Conservation (phyloP, 805 yeast genomes). For the Grigorovia yakushimaensis region DNA sequence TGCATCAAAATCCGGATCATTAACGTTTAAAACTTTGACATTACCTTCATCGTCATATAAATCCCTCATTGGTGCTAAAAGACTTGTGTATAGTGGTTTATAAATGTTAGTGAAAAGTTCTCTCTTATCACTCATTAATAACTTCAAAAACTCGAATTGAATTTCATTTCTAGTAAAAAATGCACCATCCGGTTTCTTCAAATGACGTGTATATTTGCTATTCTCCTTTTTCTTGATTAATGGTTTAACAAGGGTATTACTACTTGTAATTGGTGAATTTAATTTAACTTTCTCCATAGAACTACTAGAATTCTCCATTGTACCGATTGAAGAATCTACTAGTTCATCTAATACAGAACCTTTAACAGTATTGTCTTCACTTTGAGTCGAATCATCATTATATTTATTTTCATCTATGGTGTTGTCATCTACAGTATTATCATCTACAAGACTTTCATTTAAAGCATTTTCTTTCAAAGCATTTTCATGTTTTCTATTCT, state of each 20-base stretch:
- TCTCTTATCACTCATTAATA: slow-evolving; percentile 52
- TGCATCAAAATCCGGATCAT: slow-evolving; percentile 31
- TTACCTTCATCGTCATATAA: slow-evolving; percentile 26
- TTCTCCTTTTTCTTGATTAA: neutral
- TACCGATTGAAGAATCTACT: neutral
- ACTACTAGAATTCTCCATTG: neutral
- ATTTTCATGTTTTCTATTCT: neutral
- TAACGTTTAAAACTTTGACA: slow-evolving; percentile 21
- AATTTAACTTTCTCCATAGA: neutral
- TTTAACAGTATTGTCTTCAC: slow-evolving; percentile 15
- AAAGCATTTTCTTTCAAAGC: neutral
- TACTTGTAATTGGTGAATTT: neutral
- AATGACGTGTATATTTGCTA: slow-evolving; percentile 34
- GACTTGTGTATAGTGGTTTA: slow-evolving; percentile 32
- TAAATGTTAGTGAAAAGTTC: slow-evolving; percentile 61
- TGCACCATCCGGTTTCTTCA: slow-evolving; percentile 86
- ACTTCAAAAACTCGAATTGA: slow-evolving; percentile 66
- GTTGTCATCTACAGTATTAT: neutral
- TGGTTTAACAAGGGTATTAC: neutral
- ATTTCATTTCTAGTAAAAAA: slow-evolving; percentile 85
- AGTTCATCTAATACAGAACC: neutral
- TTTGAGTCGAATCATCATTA: slow-evolving; percentile 13
- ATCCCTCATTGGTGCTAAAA: slow-evolving; percentile 26
- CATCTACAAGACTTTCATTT: neutral
- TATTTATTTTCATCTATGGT: slow-evolving; percentile 1